Base-by-base conservation (phyloP, 169 alveolate species). In the Amoebophrya sp. region DNA sequence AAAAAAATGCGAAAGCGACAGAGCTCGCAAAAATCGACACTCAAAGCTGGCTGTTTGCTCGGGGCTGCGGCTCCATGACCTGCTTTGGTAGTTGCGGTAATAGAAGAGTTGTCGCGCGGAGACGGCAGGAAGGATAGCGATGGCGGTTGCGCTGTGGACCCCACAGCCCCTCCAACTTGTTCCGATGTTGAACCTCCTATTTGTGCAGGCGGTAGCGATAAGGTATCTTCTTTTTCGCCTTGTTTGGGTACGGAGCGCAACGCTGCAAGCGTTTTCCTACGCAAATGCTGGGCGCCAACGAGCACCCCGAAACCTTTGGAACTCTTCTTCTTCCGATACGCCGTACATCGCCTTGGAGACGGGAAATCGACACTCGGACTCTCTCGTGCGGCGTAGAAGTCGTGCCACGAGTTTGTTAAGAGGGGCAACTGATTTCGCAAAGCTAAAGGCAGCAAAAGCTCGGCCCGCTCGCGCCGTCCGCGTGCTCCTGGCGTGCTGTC, bases 251-350 rank as follows among this genome's bases (percentile, higher is more conserved):
- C 65, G 65, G 6, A 47, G 29, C 65, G 65, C 65, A 47, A 6
- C 18, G 6, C 83, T 0, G 36, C 83, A 29, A 6, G 83, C 83
- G 26, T 1, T 29, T 36, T 29, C 2, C 33, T 1, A 29, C 83
- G 83, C 2, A 65, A 36, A 36, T 18, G n/a, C 83, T 65, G 83
- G 39, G 83, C 83, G 2, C 83, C 83, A 36, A 65, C 83, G 83
- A 65, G 83, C 83, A 65, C 83, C 3, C 83, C 83, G 83, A 65
- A 65, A 36, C 83, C 83, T 36, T 65, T 65, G 83, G 83, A 65
- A 36, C 83, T 65, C 26, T 65, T 36, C 36, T 29, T 6, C 83
- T 29, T 65, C 83, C 83, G 83, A 29, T 0, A 36, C 83, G 83
- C 83, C 36, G 83, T 65, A 36, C 12, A 6, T 10, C 83, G 83